These are phyloP conservation scores for Fonsecaea erecta DNA, from an alignment of 2,329 filamentous ascomycete genomes.

Conservation along the genomic window DNA sequence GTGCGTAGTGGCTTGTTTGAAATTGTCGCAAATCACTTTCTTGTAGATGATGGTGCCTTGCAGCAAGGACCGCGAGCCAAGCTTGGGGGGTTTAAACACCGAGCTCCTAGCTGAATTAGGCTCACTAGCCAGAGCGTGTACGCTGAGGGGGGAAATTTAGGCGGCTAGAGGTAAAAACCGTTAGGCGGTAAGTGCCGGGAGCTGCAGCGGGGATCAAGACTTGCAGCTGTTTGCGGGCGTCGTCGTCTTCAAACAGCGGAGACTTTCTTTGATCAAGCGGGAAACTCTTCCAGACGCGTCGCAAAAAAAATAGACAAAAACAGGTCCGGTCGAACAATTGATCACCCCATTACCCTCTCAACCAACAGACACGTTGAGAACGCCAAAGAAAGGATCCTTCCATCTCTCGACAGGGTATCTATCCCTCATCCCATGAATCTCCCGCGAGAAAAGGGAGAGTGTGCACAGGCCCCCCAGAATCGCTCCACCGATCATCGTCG, in stretches of 20 bases:
- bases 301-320: constrained; percentile 1
- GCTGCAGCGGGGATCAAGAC: constrained; percentile 15
- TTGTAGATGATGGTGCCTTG: not conserved
- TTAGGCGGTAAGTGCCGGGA: constrained; percentile 10
- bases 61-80: not conserved
- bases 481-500: constrained; percentile 31
- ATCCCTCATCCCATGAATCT: constrained; percentile 24
- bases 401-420: not conserved
- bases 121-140: not conserved
- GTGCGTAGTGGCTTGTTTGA: constrained; percentile 13
- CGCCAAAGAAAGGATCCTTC: not conserved
- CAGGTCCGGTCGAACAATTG: not conserved
- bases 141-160: not conserved
- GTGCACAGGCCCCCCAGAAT: constrained; percentile 30
- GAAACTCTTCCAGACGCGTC: constrained; percentile 14
- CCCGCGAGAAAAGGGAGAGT: constrained; percentile 11
- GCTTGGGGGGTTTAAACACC: not conserved
- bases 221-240: constrained; percentile 1
- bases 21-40: not conserved
- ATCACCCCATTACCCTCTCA: not conserved
- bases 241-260: constrained; percentile 6
- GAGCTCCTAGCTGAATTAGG: constrained; percentile 16
- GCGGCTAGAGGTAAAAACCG: constrained; percentile 14
- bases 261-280: constrained; percentile 6
- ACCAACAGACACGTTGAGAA: not conserved